Evolutionary conservation across 2,329 filamentous ascomycete genomes (phyloP), one percentile per base, ranked within the genome.

Genomic region (Alternaria alternata): DNA sequence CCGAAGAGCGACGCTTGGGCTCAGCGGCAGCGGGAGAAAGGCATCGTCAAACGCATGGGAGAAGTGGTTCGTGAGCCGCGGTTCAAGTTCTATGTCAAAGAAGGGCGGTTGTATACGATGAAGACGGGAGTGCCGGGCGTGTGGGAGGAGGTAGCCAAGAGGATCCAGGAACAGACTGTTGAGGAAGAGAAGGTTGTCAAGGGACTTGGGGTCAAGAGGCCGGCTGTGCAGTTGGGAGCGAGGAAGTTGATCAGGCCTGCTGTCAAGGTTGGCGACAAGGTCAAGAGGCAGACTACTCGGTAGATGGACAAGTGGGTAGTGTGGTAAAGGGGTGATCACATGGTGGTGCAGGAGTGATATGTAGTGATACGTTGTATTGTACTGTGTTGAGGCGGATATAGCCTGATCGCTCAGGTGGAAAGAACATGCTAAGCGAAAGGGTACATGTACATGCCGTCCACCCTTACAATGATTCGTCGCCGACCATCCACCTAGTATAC

Each of bases 31-130:
- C 61, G 60, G 9, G 60, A 66, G 20, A 74, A 74, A 49, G 56
- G 64, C 0, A 44, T 70, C 0, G 62, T 63, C 36, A 67, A 48
- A 41, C 58, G 66, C 3, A 51, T 74, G 18, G 43, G 61, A 7
- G 70, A 73, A 14, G 61, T 77, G 1, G 12, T 75, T 12, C 69
- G 64, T 4, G 75, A 78, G 52, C 73, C 72, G 1, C 47, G 75
- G 5, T 74, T 62, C 44, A 78, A 75, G 51, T 78, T 78, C 47
- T 77, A 76, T 51, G 74, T 78, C 2, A 77, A 75, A 48, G 74
- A 76, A 26, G 75, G 75, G 2, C 64, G 65, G 28, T 44, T 63
- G 30, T 76, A 71, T 52, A 76, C 71, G 11, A 65, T 71, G 46
- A 73, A 68, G 59, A 75, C 70, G 14, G 67, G 72, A 6, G 74